Evolutionary conservation across 148 eudicot species (phyloP), one percentile per base, ranked within the genome.

Genomic region (Rhododendron vialii): DNA sequence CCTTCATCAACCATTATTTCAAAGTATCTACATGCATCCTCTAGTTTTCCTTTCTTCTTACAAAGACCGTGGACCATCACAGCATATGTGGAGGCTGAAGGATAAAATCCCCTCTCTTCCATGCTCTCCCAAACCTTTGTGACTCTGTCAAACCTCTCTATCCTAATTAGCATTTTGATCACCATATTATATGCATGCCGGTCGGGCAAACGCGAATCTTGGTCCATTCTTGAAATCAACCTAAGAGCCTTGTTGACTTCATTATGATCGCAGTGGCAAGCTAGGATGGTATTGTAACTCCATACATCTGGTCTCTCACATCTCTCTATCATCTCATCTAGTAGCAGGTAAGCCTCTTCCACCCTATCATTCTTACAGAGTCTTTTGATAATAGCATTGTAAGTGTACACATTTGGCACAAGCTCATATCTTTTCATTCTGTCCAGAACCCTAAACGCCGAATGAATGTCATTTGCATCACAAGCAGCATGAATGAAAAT

Each of bases 1-100:
- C 98, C 98, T 88, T 95, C 98, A 87, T 95, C 98, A 83, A 95
- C 89, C 98, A 95, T 95, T 83, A 83, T 91, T 87, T 94, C 98
- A 78, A 94, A 95, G 87, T 92, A 94, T 86, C 89, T 90, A 53
- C 90, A 93, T 5, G 98, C 98, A 82, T 92, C 96, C 85, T 95
- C 96, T 35, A 92, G n/a, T 87, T 94, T 92, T 24, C 92, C 90
- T 86, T 91, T 95, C 92, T 95, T 95, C 92, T 89, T 92, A 83
- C 94, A 92, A 77, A 92, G 86, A 35, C 98, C 98, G 88, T 95
- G 98, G 85, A 94, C 86, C 95, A 95, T 94, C 7, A 92, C 95
- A 84, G 98, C 90, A 91, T 92, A 94, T 0, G 93, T 93, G 13
- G 98, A 94, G 50, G 88, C 98, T 3, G 98, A 75, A 61, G 95